Conservation (phyloP, 2,329 filamentous ascomycete genomes). For the Penicillium sp. region DNA sequence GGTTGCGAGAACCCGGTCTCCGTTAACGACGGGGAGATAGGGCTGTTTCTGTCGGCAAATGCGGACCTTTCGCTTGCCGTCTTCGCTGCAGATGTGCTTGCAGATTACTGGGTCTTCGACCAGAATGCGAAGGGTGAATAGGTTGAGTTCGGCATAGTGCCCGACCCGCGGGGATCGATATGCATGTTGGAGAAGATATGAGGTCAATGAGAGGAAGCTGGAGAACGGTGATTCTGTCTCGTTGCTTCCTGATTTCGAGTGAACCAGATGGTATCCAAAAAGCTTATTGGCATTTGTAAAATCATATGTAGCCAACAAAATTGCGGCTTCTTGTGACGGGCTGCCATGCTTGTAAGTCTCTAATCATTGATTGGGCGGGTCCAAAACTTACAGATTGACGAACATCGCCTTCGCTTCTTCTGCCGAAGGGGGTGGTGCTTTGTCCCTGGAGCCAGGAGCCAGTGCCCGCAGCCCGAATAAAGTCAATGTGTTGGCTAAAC, state of each 20-base stretch:
- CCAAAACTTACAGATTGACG: slow-evolving; percentile 58
- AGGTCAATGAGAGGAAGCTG: slow-evolving; percentile 80
- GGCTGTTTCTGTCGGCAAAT: slow-evolving; percentile 87
- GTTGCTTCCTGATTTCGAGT: slow-evolving; percentile 56
- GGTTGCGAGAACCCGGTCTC: slow-evolving; percentile 69
- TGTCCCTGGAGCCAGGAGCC: slow-evolving; percentile 63
- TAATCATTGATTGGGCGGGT: slow-evolving; percentile 11
- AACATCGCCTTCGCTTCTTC: slow-evolving; percentile 83
- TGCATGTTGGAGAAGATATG: slow-evolving; percentile 90
- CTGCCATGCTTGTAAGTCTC: slow-evolving; percentile 46
- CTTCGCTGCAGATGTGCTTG: slow-evolving; percentile 78
- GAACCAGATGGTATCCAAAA: slow-evolving; percentile 82
- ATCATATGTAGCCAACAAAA: slow-evolving; percentile 84
- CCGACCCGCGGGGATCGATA: slow-evolving; percentile 75
- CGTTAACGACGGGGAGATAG: slow-evolving; percentile 69
- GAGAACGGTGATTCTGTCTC: slow-evolving; percentile 70
- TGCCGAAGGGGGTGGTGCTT: slow-evolving; percentile 59
- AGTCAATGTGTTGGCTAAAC: slow-evolving; percentile 70
- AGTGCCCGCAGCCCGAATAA: slow-evolving; percentile 81
- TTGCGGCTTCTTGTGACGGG: slow-evolving; percentile 72
- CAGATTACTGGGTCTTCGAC: slow-evolving; percentile 79
- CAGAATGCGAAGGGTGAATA: slow-evolving; percentile 80
- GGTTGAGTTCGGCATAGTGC: slow-evolving; percentile 77
- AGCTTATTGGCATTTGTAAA: slow-evolving; percentile 93
- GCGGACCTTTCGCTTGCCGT: slow-evolving; percentile 68